Evolutionary conservation across 2,329 filamentous ascomycete species (phyloP).

Genomic region (Apiospora marii): DNA sequence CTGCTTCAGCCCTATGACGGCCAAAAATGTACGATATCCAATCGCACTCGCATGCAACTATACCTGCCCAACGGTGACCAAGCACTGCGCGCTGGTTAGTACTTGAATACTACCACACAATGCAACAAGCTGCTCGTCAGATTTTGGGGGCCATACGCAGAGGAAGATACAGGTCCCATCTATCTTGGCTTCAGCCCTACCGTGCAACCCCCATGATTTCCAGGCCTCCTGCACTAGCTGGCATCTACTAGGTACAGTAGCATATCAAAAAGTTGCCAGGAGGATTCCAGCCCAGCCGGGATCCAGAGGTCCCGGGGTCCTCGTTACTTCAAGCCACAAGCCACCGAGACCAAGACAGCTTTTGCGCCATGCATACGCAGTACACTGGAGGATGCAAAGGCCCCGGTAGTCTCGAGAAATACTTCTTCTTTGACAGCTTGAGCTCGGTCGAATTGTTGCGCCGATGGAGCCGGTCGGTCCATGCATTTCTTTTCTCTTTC

Average conservation of each 20-base stretch:
- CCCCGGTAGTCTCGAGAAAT: not conserved
- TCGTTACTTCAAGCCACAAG: not conserved
- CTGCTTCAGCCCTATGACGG: slow-evolving; percentile 28
- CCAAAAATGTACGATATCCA: slow-evolving; percentile 24
- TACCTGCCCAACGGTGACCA: not conserved
- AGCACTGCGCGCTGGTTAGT: not conserved
- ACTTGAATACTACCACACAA: slow-evolving; percentile 16
- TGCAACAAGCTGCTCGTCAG: slow-evolving; percentile 18
- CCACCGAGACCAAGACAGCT: not conserved
- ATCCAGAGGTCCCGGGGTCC: not conserved
- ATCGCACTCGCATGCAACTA: not conserved
- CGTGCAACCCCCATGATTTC: slow-evolving; percentile 8
- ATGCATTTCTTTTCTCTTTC: not conserved
- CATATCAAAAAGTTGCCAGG: not conserved
- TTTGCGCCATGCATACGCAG: slow-evolving; percentile 15
- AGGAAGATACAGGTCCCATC: slow-evolving; percentile 10
- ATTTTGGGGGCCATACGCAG: slow-evolving; percentile 4
- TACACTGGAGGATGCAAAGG: not conserved
- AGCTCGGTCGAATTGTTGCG: not conserved
- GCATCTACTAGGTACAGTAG: not conserved
- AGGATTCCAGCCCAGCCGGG: not conserved
- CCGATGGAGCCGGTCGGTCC: not conserved
- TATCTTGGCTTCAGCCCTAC: slow-evolving; percentile 13
- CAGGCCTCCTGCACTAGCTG: slow-evolving; percentile 7
- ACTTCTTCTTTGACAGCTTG: not conserved